phyloP scores from a whole-genome alignment of 1,284 basidiomycete genomes.

The Cystobasidiaceae sp. region DNA sequence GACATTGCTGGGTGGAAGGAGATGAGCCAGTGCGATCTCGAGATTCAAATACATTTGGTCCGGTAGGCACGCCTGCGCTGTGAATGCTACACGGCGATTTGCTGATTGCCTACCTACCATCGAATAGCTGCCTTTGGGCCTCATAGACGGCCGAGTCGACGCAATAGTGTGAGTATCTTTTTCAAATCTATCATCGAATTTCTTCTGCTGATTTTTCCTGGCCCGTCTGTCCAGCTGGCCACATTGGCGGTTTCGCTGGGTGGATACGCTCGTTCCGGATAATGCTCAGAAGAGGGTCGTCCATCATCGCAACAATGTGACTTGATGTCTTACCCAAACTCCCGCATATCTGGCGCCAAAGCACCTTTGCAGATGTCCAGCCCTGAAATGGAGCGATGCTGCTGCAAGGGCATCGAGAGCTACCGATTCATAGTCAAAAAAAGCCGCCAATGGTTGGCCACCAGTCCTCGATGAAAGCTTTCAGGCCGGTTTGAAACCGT shows the following conservation, averaged over 20 bases:
- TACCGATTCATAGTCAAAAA: too few relatives aligned
- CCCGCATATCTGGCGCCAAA: too few relatives aligned
- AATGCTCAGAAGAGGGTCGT: constrained; percentile 14
- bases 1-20: constrained; percentile 50
- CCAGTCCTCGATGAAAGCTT: too few relatives aligned
- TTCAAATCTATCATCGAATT: neutral
- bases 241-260: constrained; percentile 17
- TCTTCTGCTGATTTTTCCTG: neutral
- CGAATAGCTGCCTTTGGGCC: constrained; percentile 27
- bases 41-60: constrained; percentile 53
- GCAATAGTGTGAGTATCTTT: constrained; percentile 12
- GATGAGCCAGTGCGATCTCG: constrained; percentile 51
- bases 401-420: too few relatives aligned
- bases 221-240: constrained; percentile 10
- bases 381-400: too few relatives aligned
- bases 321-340: too few relatives aligned
- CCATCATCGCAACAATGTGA: constrained; percentile 19
- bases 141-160: constrained; percentile 20
- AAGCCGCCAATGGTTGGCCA: too few relatives aligned
- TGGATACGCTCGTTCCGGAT: neutral
- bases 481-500: too few relatives aligned
- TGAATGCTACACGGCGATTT: neutral
- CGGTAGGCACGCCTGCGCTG: constrained; percentile 41
- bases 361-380: too few relatives aligned
- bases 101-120: neutral